A percentile compares a stretch with the other conserved stretches of the same genome.
Evolutionary conservation across 768 basidiomycete genomes (phyloP).

Genomic region (Suillus subluteus): DNA sequence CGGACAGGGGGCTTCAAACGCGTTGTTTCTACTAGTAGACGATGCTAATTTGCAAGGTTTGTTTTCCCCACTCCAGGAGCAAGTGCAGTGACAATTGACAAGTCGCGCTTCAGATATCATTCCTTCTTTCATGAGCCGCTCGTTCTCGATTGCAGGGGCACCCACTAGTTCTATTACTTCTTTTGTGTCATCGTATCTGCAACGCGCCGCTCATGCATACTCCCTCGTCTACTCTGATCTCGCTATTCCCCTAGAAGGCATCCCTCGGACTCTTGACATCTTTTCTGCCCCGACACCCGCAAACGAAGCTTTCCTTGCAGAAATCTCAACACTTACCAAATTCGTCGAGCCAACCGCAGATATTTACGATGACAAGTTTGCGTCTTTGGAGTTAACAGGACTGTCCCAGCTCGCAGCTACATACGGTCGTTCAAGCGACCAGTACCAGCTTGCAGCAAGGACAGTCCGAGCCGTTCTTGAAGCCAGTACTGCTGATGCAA

Average conservation of each 20-base stretch:
- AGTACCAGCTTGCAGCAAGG: conserved; percentile 51
- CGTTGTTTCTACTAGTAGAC: conserved; percentile 58
- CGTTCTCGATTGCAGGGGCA: conserved; percentile 46
- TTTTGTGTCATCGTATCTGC: conserved; percentile 59
- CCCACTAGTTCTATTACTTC: conserved; percentile 44
- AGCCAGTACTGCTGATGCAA: conserved; percentile 39
- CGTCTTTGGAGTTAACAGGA: conserved; percentile 60
- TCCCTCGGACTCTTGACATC: conserved; percentile 41
- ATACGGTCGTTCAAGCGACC: conserved; percentile 55
- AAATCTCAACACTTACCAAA: conserved; percentile 51
- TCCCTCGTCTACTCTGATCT: conserved; percentile 51
- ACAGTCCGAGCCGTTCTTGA: conserved; percentile 54
- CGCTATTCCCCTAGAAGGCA: conserved; percentile 32
- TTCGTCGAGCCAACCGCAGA: conserved; percentile 42
- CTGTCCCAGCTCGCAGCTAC: conserved; percentile 50
- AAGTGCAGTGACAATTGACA: conserved; percentile 8
- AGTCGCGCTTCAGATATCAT: conserved; percentile 49
- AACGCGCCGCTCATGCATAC: conserved; percentile 62
- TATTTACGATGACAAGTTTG: conserved; percentile 51
- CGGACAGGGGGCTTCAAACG: conserved; percentile 54
- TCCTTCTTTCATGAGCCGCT: conserved; percentile 50
- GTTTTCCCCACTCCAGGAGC: conserved; percentile 17
- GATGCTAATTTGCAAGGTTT: conserved; percentile 59
- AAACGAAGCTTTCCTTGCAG: conserved; percentile 42
- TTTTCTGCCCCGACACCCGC: conserved; percentile 46